Evolutionary conservation across 495 filamentous ascomycete genomes (phyloP), one percentile per base, ranked within the genome.

Genomic region (Penicillium flavigenum): DNA sequence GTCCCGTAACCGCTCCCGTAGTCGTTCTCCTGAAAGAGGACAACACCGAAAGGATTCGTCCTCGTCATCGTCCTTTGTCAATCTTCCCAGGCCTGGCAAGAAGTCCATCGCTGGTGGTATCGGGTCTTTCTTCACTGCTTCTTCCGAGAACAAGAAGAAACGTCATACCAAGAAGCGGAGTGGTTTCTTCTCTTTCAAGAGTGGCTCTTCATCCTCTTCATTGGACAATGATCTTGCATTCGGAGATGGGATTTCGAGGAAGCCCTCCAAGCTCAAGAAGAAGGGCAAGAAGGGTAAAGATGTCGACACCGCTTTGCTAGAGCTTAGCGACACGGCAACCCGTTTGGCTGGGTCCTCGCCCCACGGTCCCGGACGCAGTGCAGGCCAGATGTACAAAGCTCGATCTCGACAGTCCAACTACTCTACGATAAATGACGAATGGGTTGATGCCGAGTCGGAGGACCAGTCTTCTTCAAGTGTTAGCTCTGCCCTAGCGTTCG

Each of bases 171-270:
- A 78, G 54, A 76, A 75, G 63, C 57, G 66, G 4, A 70, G 69
- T 34, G 79, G 83, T 26, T 82, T 88, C 61, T 88, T 88, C 70
- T 79, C 72, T 45, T 83, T 86, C 62, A 76, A 77, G 31, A 32
- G 43, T 46, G 83, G 83, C 60, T 79, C 74, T 1, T 87, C 85
- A 6, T 82, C 81, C 2, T 85, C 83, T 0, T 86, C 84, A 1
- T 73, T 82, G 9, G 82, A 83, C 63, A 69, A 71, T 20, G 81
- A 80, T 57, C 69, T 86, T 17, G 79, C 78, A 0, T 85, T 81
- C 62, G 70, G 75, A 16, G 66, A 48, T 47, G 70, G 71, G 3
- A 72, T 72, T 24, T 42, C 72, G 0, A 74, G 72, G 59, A 74
- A 69, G 56, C 56, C 62, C 20, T 63, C 59, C 41, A 74, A 67